Evolutionary conservation across 1,284 basidiomycete genomes (phyloP).

Genomic region (Clitocybe nebularis): DNA sequence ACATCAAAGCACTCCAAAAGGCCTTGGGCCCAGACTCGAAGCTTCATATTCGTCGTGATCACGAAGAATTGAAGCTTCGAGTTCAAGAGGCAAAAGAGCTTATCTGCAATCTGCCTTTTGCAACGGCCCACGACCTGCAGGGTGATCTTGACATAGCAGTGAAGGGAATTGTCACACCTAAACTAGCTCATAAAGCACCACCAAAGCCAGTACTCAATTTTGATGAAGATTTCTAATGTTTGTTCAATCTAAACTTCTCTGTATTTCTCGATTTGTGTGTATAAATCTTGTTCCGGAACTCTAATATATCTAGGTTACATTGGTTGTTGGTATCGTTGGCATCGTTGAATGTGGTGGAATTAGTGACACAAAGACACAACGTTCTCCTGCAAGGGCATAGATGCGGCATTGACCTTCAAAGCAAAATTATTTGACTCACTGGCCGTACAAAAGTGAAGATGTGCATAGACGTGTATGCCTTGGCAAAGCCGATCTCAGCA

Average conservation of each 20-base stretch:
- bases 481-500: conserved; percentile 46
- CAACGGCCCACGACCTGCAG: conserved; percentile 18
- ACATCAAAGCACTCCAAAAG: conserved; percentile 20
- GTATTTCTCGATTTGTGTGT: no score
- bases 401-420: neutral
- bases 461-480: conserved; percentile 48
- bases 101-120: conserved; percentile 19
- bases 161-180: conserved; percentile 24
- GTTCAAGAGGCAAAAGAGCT: conserved; percentile 24
- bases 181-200: no score
- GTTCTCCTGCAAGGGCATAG: conserved; percentile 5
- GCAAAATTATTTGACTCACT: conserved; percentile 20
- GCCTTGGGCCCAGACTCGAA: conserved; percentile 23
- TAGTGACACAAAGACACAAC: conserved; percentile 3
- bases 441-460: conserved; percentile 40
- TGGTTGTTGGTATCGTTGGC: neutral
- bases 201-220: conserved; percentile 22
- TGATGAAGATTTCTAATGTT: conserved; percentile 22
- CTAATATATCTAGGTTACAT: no score
- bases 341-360: neutral
- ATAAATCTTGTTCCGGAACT: no score
- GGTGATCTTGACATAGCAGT: conserved; percentile 27
- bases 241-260: no score
- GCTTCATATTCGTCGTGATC: conserved; percentile 20
- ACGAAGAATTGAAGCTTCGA: conserved; percentile 17